Evolutionary conservation across 176 grass and related monocot genomes (phyloP).

Genomic region (Oryza officinalis): DNA sequence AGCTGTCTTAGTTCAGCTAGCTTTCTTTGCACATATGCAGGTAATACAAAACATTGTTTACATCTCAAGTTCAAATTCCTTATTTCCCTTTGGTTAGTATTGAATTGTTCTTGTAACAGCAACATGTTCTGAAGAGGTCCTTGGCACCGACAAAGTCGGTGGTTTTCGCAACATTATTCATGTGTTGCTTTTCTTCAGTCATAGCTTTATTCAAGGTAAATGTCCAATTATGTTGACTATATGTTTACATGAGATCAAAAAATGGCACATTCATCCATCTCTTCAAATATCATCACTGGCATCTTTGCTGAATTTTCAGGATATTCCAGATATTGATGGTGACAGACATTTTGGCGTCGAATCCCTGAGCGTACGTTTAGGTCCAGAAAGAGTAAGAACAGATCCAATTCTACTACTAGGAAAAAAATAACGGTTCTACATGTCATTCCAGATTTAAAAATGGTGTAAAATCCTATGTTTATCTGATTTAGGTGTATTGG

Average conservation of each 20-base stretch:
- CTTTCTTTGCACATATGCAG: constrained; percentile 94
- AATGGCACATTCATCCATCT: not conserved
- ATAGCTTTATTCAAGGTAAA: constrained; percentile 94
- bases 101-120: constrained; percentile 51
- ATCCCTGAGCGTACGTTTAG: constrained; percentile 73
- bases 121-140: constrained; percentile 76
- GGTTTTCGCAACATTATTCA: constrained; percentile 72
- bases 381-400: constrained; percentile 60
- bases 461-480: not conserved
- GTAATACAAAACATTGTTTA: constrained; percentile 49
- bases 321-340: constrained; percentile 86
- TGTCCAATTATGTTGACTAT: not conserved
- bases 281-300: not conserved
- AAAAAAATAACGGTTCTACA: not conserved
- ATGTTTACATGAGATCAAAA: not conserved
- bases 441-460: not conserved
- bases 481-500: constrained; percentile 64
- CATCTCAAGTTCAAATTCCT: not conserved
- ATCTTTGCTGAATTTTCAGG: constrained; percentile 41
- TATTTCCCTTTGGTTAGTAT: constrained; percentile 12
- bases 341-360: constrained; percentile 75
- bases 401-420: not conserved
- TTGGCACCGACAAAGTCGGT: constrained; percentile 58
- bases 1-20: constrained; percentile 74
- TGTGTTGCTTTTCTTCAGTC: constrained; percentile 88